Evolutionary conservation across 2,329 filamentous ascomycete genomes (phyloP).

Genomic region (Aureobasidium pullulans): DNA sequence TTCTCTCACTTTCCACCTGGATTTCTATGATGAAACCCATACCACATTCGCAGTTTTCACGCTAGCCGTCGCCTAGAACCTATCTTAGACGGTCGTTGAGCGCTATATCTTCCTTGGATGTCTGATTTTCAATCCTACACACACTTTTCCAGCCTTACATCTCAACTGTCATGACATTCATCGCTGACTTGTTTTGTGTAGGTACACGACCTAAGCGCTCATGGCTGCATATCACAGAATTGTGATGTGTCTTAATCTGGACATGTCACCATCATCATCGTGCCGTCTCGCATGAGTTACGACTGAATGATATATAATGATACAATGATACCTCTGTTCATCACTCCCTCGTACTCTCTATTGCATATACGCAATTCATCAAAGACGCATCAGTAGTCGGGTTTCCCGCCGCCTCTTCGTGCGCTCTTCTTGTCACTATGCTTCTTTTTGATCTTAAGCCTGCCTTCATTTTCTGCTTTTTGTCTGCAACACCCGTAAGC

Average conservation of each 20-base stretch:
- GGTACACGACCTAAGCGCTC: background rate
- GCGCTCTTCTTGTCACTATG: conserved; percentile 56
- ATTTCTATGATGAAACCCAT: conserved; percentile 63
- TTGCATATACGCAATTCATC: too few species aligned
- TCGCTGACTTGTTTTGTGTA: background rate
- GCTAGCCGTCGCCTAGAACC: conserved; percentile 41
- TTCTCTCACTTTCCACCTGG: background rate
- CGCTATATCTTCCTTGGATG: conserved; percentile 35
- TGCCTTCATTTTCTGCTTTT: conserved; percentile 46
- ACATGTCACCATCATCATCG: background rate
- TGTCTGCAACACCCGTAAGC: conserved; percentile 4
- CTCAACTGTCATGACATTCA: background rate
- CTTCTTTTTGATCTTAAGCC: conserved; percentile 52
- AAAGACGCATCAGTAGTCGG: conserved; percentile 23
- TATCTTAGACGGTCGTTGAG: conserved; percentile 31
- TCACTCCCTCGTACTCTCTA: too few species aligned
- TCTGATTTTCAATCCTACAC: conserved; percentile 22
- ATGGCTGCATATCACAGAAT: background rate
- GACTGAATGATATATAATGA: background rate
- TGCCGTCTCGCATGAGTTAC: background rate
- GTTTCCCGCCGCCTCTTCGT: conserved; percentile 34
- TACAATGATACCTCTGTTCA: background rate
- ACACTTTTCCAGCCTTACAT: background rate
- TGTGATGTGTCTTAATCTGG: background rate
- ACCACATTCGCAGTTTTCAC: conserved; percentile 85